Base-by-base conservation (phyloP, 441 rosid genomes). In the Melianthus villosus region DNA sequence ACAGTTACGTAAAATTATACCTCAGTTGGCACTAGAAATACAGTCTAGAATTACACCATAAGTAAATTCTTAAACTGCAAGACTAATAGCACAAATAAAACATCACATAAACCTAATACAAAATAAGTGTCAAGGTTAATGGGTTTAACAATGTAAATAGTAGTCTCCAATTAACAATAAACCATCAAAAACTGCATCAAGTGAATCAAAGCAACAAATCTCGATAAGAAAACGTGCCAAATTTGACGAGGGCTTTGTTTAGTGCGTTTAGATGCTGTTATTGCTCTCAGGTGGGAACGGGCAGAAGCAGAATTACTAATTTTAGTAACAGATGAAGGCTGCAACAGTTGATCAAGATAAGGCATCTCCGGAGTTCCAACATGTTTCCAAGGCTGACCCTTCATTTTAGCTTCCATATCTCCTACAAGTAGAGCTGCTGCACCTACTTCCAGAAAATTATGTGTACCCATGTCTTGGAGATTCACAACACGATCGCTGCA, bases 371-470 rank as follows among this genome's bases (percentile, higher is more conserved):
- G 51, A 49, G 87, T 82, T 42, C 96, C 94, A 53, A 84, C 73
- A 71, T 70, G 76, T 67, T 75, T 85, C 94, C 96, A 82, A 40
- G 79, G 91, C 48, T 82, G 81, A 46, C 93, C 87, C 64, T 75
- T 82, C 82, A 75, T 69, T 71, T 77, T 82, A 34, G 91, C 73
- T 67, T 91, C 94, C 84, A 85, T 67, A 47, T 85, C 94, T 42
- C 91, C 96, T 22, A 85, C 81, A 50, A 91, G 91, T 28, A 91
- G 65, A 43, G 96, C 87, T n/a, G 96, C 94, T 26, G 96, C 99
- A 48, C 99, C 96, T 58, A 79, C 73, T 69, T 91, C 94, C 32
- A 85, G 60, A 59, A 85, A 76, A 62, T 75, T 85, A 59, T 59
- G 76, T 6, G 66, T 57, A 52, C 71, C 69, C 72, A 74, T 60